Base-by-base conservation (phyloP, 768 basidiomycete genomes). In the Amanita fuliginea region DNA sequence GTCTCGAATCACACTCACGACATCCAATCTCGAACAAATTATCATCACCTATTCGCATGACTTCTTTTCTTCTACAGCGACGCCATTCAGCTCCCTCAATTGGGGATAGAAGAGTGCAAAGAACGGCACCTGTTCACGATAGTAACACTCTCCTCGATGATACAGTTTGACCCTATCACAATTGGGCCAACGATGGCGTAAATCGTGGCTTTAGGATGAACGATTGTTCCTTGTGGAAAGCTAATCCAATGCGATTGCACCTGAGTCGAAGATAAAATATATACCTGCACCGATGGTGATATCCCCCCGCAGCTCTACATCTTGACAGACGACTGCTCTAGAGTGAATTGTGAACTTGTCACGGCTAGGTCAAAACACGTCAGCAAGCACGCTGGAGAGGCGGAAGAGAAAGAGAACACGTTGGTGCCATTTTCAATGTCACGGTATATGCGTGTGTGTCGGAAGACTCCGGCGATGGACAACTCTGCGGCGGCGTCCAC, bases 21-120 rank as follows among this genome's bases (percentile, higher is more conserved):
- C 85, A 90, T 18, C 87, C 89, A 47, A 96, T 90, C 67, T 96
- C 91, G 59, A 99, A 95, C 51, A 93, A 70, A 63, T 97, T 97
- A 53, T 88, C 81, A 62, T 95, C 83, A 4, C 95, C 95, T 42
- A 99, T 91, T 16, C 83, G 79, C 91, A 97, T 90, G 32, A 85
- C 78, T 59, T 91, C 86, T 58, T 86, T 91, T 47, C 76, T 66
- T 57, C 80, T 83, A 35, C 13, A 39, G 14, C n/a, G 9, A 21
- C 13, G 24, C 28, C 9, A n/a, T 24, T 52, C 14, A 47, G 35
- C 18, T 4, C 24, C 26, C 4, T 39, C 18, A n/a, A 28, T 19
- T 39, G 34, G 42, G 45, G 13, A 6, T 37, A 16, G 26, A 7
- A 39, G 33, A 26, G 26, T 6, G 22, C 47, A 30, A 16, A 16